Percentiles rank a stretch among this genome's conserved stretches.
Evolutionary conservation across 306 rosid species (phyloP).

Genomic region (Mimosa bimucronata): DNA sequence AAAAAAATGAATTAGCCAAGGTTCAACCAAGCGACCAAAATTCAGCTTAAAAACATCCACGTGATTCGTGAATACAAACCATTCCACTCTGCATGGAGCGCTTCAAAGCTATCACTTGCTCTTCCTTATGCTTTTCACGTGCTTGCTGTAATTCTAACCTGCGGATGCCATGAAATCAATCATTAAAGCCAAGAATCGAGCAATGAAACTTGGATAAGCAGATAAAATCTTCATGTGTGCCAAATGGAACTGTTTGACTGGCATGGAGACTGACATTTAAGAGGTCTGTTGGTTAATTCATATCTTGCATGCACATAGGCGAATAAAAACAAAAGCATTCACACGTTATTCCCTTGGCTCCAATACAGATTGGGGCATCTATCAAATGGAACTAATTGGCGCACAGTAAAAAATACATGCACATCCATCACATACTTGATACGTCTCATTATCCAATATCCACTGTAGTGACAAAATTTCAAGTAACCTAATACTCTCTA

Average conservation of each 20-base stretch:
- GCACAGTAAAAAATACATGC: background rate
- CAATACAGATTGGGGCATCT: background rate
- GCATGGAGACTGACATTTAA: constrained; percentile 8
- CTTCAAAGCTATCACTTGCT: constrained; percentile 74
- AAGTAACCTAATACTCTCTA: no score
- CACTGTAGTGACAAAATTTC: background rate
- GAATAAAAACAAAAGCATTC: background rate
- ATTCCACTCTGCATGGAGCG: constrained; percentile 91
- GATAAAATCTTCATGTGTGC: background rate
- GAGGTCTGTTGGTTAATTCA: background rate
- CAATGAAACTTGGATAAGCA: constrained; percentile 21
- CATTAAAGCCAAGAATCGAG: background rate
- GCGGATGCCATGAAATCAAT: constrained; percentile 32
- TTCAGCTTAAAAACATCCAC: constrained; percentile 21
- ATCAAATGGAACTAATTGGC: background rate
- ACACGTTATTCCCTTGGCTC: background rate
- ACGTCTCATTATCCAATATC: background rate
- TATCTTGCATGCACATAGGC: background rate
- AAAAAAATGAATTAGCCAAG: constrained; percentile 2
- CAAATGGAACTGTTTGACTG: background rate
- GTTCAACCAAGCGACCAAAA: background rate
- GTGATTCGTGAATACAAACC: constrained; percentile 62
- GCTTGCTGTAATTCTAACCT: constrained; percentile 77
- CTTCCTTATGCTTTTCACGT: constrained; percentile 91
- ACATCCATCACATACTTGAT: background rate